phyloP scores from a whole-genome alignment of 768 basidiomycete genomes.

The Boletus reticuloceps region DNA sequence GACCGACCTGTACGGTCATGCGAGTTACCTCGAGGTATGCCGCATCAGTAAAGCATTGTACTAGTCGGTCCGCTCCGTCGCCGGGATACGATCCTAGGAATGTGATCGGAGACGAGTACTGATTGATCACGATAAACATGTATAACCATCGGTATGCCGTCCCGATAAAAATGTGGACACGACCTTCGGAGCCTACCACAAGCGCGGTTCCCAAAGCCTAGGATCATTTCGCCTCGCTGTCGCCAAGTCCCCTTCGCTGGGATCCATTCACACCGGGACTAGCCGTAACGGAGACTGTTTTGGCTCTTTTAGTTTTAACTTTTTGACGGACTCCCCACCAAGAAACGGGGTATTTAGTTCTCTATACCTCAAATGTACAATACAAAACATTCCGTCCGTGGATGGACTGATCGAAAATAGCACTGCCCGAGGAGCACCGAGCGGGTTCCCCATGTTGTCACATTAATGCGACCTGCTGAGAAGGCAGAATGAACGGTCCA shows the following conservation, averaged over 20 bases:
- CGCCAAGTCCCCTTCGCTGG: slow-evolving; percentile 15
- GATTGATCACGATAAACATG: background rate
- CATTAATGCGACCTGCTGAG: slow-evolving; percentile 16
- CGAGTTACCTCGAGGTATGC: slow-evolving; percentile 3
- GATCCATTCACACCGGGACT: slow-evolving; percentile 16
- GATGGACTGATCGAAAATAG: slow-evolving; percentile 24
- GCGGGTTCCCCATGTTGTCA: slow-evolving; percentile 26
- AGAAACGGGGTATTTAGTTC: slow-evolving; percentile 16
- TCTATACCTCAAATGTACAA: slow-evolving; percentile 22
- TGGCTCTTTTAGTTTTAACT: slow-evolving; percentile 36
- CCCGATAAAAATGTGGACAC: slow-evolving; percentile 17
- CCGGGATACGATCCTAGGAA: background rate
- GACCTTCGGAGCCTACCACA: slow-evolving; percentile 9
- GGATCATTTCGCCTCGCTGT: slow-evolving; percentile 23
- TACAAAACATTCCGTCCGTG: slow-evolving; percentile 13
- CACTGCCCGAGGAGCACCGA: slow-evolving; percentile 31
- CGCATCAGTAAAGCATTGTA: slow-evolving; percentile 1
- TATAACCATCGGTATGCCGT: slow-evolving; percentile 23
- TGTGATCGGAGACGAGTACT: background rate
- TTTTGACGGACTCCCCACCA: slow-evolving; percentile 29
- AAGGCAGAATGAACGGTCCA: slow-evolving; percentile 17
- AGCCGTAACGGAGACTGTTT: slow-evolving; percentile 27
- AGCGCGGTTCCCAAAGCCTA: slow-evolving; percentile 8
- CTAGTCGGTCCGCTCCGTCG: slow-evolving; percentile 14
- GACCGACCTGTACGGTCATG: background rate